Base-by-base conservation (phyloP, 768 basidiomycete species). In the Mycena crocata region DNA sequence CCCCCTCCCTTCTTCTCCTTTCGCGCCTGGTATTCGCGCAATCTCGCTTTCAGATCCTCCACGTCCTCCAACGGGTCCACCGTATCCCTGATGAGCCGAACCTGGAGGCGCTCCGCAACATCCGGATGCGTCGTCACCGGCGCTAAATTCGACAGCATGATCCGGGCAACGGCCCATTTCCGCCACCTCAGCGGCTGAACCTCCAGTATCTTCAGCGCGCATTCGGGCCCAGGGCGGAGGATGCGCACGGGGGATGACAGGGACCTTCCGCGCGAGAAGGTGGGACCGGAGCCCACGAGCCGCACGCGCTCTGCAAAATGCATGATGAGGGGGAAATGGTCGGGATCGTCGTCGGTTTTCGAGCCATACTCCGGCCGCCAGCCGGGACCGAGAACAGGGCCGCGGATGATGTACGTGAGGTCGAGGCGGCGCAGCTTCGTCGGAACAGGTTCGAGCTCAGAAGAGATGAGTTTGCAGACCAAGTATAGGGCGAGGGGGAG, bases 231-330 rank as follows among this genome's bases (percentile, higher is more conserved):
- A 13, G 58, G 64, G 1, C 1, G 5, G 3, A 55, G 58, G 6
- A 24, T 1, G 32, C 44, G 64, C 0, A n/a, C 0, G 3, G 19
- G 17, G 19, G 44, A 37, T 2, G 23, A 31, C 7, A 49, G n/a
- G 0, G 10, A 0, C 5, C 42, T 44, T n/a, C 58, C 58, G 12
- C 31, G 28, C 0, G 57, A 54, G 30, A 13, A 9, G n/a, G 10
- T 40, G 6, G 64, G 64, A 10, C 57, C 51, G 9, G 31, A 24
- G 5, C 64, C 64, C 9, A 66, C 37, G 34, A 66, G 42, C 6
- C 65, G 58, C 15, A 61, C 65, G 32, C 65, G 65, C 24, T 61
- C 65, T 0, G 52, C 58, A 15, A 60, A 61, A 21, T 58, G 58
- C 58, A 66, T 66, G 52, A 66, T 40, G 45, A 28, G 35, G 7